Percentiles rank a stretch among this genome's conserved stretches.
These are phyloP conservation scores for Wickerhamomyces sp. DNA, from an alignment of 1,139 yeast species.

Conservation along the genomic window DNA sequence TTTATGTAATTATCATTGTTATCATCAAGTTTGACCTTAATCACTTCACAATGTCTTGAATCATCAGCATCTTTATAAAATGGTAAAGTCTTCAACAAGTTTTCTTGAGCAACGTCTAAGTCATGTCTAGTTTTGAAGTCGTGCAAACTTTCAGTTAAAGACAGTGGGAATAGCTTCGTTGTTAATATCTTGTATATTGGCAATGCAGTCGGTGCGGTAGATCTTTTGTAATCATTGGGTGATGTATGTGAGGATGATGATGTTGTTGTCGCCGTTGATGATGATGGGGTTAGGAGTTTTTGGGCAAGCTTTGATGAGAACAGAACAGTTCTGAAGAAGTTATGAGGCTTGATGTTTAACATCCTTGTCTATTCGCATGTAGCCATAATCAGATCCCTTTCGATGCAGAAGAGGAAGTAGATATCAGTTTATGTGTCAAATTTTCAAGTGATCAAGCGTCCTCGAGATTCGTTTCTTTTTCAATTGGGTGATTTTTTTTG, in stretches of 20 bases:
- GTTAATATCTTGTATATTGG: slow-evolving; percentile 47
- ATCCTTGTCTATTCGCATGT: neutral
- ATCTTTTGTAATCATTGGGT: slow-evolving; percentile 30
- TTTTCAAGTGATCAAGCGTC: too few species aligned
- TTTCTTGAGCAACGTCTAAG: slow-evolving; percentile 46
- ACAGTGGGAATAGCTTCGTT: slow-evolving; percentile 52
- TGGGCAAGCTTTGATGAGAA: slow-evolving; percentile 2
- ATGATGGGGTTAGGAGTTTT: slow-evolving; percentile 1
- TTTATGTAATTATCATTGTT: slow-evolving; percentile 49
- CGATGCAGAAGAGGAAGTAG: too few species aligned
- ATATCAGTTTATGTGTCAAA: neutral
- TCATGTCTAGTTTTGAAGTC: slow-evolving; percentile 43
- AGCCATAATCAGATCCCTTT: too few species aligned
- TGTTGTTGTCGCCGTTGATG: neutral
- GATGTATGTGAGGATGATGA: neutral
- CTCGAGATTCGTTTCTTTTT: neutral
- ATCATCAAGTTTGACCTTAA: slow-evolving; percentile 29
- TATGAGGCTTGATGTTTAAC: slow-evolving; percentile 5
- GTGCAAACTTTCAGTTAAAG: slow-evolving; percentile 43
- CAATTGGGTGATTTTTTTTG: too few species aligned
- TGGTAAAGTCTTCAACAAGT: slow-evolving; percentile 36
- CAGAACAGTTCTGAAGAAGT: slow-evolving; percentile 2
- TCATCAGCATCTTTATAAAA: slow-evolving; percentile 15
- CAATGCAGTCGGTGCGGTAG: slow-evolving; percentile 61
- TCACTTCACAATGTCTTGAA: slow-evolving; percentile 27